These are phyloP conservation scores for Salix dunnii DNA, from an alignment of 345 rosid genomes.

Conservation along the genomic window DNA sequence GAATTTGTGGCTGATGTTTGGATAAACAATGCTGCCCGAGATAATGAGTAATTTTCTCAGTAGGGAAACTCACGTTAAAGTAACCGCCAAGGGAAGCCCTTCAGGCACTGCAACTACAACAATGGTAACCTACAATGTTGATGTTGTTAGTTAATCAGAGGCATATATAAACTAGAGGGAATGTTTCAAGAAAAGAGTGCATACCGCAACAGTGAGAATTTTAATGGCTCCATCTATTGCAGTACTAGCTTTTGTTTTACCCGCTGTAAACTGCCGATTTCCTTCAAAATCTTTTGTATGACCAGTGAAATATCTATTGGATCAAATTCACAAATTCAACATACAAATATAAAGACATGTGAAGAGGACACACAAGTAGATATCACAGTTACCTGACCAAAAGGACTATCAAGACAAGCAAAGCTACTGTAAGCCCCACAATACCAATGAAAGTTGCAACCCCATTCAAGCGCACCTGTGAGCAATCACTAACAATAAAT, in stretches of 20 bases:
- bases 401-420: slow-evolving; percentile 70
- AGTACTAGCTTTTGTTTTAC: slow-evolving; percentile 52
- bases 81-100: slow-evolving; percentile 98
- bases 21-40: not conserved
- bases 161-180: not conserved
- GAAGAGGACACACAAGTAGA: not conserved
- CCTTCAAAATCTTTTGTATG: slow-evolving; percentile 48
- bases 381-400: slow-evolving; percentile 50
- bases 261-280: slow-evolving; percentile 45
- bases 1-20: not conserved
- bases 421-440: slow-evolving; percentile 89
- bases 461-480: slow-evolving; percentile 92
- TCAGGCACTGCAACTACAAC: slow-evolving; percentile 99
- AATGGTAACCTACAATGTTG: slow-evolving; percentile 69
- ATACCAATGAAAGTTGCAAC: slow-evolving; percentile 95
- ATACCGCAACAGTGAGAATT: slow-evolving; percentile 92
- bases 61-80: slow-evolving; percentile 77
- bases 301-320: slow-evolving; percentile 80
- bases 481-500: slow-evolving; percentile 1
- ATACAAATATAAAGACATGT: not conserved
- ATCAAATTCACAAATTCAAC: not conserved
- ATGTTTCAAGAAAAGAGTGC: slow-evolving; percentile 16
- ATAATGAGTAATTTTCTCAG: not conserved
- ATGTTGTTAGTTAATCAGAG: not conserved
- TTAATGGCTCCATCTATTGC: slow-evolving; percentile 70